Conservation (phyloP, 495 filamentous ascomycete genomes). For the Xylaria scruposa region DNA sequence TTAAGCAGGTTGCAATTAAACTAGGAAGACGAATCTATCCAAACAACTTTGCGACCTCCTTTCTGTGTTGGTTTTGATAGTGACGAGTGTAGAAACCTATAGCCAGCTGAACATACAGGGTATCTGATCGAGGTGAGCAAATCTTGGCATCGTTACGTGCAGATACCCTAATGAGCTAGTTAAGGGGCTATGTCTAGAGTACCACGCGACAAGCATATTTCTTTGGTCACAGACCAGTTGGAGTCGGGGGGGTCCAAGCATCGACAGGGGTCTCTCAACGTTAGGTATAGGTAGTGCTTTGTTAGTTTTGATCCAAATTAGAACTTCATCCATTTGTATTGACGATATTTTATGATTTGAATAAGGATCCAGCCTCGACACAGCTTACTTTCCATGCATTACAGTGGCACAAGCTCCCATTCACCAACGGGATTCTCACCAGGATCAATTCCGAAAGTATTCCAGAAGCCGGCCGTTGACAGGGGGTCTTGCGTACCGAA, state of each 20-base stretch:
- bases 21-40: not conserved
- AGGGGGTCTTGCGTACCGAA: not conserved
- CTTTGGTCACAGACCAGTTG: conserved; percentile 1
- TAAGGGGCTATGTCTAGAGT: conserved; percentile 2
- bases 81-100: conserved; percentile 4
- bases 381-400: conserved; percentile 1
- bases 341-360: conserved; percentile 7
- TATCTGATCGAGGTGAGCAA: not conserved
- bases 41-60: conserved; percentile 1
- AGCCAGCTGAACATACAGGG: not conserved
- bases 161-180: not conserved
- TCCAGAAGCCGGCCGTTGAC: conserved; percentile 7
- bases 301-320: conserved; percentile 15
- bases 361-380: not conserved
- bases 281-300: not conserved
- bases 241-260: not conserved
- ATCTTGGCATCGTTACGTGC: conserved; percentile 9
- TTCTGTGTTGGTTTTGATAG: not conserved
- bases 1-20: not conserved
- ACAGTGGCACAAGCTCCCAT: not conserved
- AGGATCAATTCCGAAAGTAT: not conserved
- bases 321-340: conserved; percentile 5
- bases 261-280: not conserved
- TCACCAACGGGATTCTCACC: not conserved
- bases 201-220: not conserved